Evolutionary conservation across 495 filamentous ascomycete genomes (phyloP).

Genomic region (Arthonia radiata): DNA sequence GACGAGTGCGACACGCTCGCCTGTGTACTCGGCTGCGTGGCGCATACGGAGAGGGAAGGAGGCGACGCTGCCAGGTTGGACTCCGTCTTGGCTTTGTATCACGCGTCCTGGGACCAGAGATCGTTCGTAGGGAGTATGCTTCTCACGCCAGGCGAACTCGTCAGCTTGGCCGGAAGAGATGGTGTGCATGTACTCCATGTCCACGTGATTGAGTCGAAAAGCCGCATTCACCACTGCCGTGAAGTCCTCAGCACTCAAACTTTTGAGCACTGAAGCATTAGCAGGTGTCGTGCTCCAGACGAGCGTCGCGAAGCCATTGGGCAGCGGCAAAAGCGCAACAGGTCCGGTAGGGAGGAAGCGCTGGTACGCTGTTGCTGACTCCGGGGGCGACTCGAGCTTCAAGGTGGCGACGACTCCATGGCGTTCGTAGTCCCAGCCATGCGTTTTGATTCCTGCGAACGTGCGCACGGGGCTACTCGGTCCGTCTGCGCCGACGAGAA

Average conservation of each 20-base stretch:
- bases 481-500: conserved; percentile 84
- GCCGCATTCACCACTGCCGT: conserved; percentile 78
- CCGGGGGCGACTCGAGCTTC: conserved; percentile 30
- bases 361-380: conserved; percentile 59
- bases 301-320: conserved; percentile 53
- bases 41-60: conserved; percentile 78
- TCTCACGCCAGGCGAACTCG: conserved; percentile 59
- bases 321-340: conserved; percentile 76
- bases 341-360: conserved; percentile 83
- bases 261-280: conserved; percentile 59
- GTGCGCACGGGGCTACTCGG: conserved; percentile 79
- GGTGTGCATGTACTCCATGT: conserved; percentile 56
- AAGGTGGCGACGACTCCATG: conserved; percentile 84
- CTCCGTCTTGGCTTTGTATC: no score
- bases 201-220: conserved; percentile 56
- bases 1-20: conserved; percentile 63
- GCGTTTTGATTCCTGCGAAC: conserved; percentile 62
- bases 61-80: conserved; percentile 62
- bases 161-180: conserved; percentile 30
- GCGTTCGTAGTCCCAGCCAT: conserved; percentile 81
- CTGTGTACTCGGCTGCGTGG: conserved; percentile 78
- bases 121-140: conserved; percentile 32
- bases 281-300: conserved; percentile 80
- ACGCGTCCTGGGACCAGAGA: conserved; percentile 28
- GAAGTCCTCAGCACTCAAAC: conserved; percentile 43